Base-by-base conservation (phyloP, 2,329 filamentous ascomycete species). In the Diaporthe amygdali region DNA sequence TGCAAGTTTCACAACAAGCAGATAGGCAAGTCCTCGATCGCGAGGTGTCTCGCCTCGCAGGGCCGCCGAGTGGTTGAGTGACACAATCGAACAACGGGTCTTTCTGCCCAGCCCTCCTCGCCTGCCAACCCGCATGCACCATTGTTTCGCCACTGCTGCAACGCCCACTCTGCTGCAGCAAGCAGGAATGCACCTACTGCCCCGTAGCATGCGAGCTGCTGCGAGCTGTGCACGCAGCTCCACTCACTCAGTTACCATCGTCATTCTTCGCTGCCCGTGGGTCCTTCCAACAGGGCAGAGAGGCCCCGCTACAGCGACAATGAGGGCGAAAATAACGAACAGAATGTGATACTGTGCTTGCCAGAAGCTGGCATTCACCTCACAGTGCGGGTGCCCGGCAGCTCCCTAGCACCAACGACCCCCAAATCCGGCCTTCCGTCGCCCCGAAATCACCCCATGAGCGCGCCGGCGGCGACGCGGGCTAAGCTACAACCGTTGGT, bases 81-180 rank as follows among this genome's bases (percentile, higher is more conserved):
- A 56, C 52, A 46, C 32, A n/a, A 30, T 25, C 37, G 39, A 34
- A 39, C 27, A 17, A 30, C 27, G 39, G 41, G 51, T 5, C 25
- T n/a, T n/a, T n/a, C n/a, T n/a, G n/a, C n/a, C n/a, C n/a, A n/a
- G n/a, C 66, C 20, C 37, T 56, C 30, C 27, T 37, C 59, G 9
- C 59, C 41, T 30, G 32, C 27, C 51, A 27, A 51, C 20, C 39
- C 6, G 51, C 51, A 68, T 56, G 30, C 66, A 47, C 41, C 52
- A 64, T 49, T 32, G 41, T 68, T 59, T 68, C 52, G 66, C 66
- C 66, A 68, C 66, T 59, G 54, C 66, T 59, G 30, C 52, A 49
- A 39, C 56, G 41, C 56, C 41, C 56, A 47, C 39, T 49, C 30
- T 51, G 46, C 25, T 56, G 51, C 66, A 39, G 66, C 52, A 32